Evolutionary conservation across 768 basidiomycete genomes (phyloP).

Genomic region (Trametes cubensis): DNA sequence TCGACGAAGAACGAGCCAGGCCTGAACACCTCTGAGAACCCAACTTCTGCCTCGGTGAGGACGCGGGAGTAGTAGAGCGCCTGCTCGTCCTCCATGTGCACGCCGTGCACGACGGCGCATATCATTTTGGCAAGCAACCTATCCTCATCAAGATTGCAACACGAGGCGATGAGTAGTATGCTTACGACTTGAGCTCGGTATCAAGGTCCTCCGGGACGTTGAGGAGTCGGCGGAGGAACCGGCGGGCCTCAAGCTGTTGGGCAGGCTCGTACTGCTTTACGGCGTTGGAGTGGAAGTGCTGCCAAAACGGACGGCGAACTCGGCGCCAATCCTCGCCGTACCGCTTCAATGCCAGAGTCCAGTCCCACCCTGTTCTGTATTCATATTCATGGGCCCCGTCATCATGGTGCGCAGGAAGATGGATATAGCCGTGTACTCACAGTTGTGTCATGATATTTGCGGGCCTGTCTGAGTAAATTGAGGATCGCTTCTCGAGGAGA

Average conservation of each 20-base stretch:
- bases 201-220: background rate
- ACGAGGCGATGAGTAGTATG: no score
- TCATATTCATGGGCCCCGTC: background rate
- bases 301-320: slow-evolving; percentile 4
- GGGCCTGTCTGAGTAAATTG: slow-evolving; percentile 28
- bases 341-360: slow-evolving; percentile 4
- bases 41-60: slow-evolving; percentile 16
- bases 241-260: background rate
- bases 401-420: background rate
- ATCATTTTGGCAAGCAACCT: background rate
- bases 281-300: slow-evolving; percentile 1
- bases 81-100: background rate
- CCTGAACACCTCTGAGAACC: background rate
- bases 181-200: slow-evolving; percentile 7
- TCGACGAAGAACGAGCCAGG: slow-evolving; percentile 33
- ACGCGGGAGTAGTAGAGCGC: background rate
- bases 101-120: background rate
- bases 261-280: background rate
- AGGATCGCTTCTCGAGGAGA: slow-evolving; percentile 31
- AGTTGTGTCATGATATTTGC: background rate
- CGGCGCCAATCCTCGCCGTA: slow-evolving; percentile 13
- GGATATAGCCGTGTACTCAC: background rate
- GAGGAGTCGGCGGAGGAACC: background rate
- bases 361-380: slow-evolving; percentile 6
- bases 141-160: no score